Conservation (phyloP, 2,329 filamentous ascomycete genomes). For the Curvularia sp. region DNA sequence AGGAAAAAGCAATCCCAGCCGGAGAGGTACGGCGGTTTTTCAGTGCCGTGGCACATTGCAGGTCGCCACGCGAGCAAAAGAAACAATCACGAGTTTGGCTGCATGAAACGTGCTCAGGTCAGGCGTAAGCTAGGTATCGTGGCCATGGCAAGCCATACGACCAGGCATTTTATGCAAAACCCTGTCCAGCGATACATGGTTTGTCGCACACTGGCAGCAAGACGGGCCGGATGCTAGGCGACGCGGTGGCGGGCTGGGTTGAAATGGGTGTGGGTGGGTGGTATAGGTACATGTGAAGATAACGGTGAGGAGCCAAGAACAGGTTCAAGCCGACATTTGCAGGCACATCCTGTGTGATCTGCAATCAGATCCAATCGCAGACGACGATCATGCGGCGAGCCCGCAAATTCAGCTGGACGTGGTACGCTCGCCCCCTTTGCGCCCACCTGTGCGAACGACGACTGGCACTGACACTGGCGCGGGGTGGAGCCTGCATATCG, state of each 20-base stretch:
- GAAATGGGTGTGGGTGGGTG: neutral
- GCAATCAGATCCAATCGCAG: conserved; percentile 8
- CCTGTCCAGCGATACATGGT: neutral
- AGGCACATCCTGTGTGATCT: conserved; percentile 4
- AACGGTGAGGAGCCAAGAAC: conserved; percentile 1
- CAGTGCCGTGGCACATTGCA: neutral
- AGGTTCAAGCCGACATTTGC: conserved; percentile 3
- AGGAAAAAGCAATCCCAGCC: neutral
- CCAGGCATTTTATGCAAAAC: neutral
- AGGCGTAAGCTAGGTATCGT: neutral
- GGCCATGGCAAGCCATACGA: neutral
- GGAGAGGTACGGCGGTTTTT: neutral
- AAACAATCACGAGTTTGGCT: neutral
- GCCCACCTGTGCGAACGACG: conserved; percentile 8
- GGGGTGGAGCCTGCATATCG: neutral
- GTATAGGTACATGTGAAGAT: neutral
- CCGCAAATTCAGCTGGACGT: conserved; percentile 10
- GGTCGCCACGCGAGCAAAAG: conserved; percentile 2
- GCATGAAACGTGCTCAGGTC: neutral
- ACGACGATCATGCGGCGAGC: conserved; percentile 1
- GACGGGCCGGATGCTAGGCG: neutral
- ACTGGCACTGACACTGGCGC: neutral
- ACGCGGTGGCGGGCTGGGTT: neutral
- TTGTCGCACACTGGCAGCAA: neutral
- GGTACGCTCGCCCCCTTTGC: conserved; percentile 16